A percentile compares a stretch with the other conserved stretches of the same genome.
phyloP scores from a whole-genome alignment of 805 yeast species.

The Blastobotrys parvus region DNA sequence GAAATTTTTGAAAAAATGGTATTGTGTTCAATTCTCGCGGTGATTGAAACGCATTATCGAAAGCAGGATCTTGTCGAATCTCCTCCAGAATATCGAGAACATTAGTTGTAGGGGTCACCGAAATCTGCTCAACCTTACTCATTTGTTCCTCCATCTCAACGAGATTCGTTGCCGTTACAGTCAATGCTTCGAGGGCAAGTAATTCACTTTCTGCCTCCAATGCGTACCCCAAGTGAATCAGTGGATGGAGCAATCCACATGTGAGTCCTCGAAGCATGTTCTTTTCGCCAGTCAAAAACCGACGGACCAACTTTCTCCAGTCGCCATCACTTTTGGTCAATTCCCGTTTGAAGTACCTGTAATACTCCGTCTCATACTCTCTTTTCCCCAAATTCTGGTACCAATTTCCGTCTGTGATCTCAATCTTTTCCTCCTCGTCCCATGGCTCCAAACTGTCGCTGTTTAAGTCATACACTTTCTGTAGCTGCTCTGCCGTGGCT shows the following conservation, averaged over 20 bases:
- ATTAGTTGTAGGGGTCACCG: constrained; percentile 7
- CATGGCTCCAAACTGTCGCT: constrained; percentile 18
- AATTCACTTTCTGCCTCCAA: constrained; percentile 27
- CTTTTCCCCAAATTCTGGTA: constrained; percentile 23
- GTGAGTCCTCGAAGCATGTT: constrained; percentile 17
- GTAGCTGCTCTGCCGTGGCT: constrained; percentile 24
- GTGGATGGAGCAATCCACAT: constrained; percentile 24
- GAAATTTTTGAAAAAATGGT: constrained; percentile 7
- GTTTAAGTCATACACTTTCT: constrained; percentile 23
- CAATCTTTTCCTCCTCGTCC: constrained; percentile 33
- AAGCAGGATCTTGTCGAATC: constrained; percentile 13
- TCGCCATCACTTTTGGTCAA: constrained; percentile 24
- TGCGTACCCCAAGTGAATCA: constrained; percentile 31
- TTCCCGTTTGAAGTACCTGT: constrained; percentile 32
- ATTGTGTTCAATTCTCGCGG: constrained; percentile 6
- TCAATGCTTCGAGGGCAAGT: constrained; percentile 30
- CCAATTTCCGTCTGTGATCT: constrained; percentile 29
- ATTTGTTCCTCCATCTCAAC: neutral
- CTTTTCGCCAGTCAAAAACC: constrained; percentile 15
- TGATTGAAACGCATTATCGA: constrained; percentile 11
- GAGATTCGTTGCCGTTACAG: constrained; percentile 18
- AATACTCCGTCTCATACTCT: constrained; percentile 28
- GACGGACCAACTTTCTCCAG: constrained; percentile 26
- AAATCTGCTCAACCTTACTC: neutral
- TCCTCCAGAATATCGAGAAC: constrained; percentile 16